Base-by-base conservation (phyloP, 164 flowering plant genomes). In the Stephania japonica region DNA sequence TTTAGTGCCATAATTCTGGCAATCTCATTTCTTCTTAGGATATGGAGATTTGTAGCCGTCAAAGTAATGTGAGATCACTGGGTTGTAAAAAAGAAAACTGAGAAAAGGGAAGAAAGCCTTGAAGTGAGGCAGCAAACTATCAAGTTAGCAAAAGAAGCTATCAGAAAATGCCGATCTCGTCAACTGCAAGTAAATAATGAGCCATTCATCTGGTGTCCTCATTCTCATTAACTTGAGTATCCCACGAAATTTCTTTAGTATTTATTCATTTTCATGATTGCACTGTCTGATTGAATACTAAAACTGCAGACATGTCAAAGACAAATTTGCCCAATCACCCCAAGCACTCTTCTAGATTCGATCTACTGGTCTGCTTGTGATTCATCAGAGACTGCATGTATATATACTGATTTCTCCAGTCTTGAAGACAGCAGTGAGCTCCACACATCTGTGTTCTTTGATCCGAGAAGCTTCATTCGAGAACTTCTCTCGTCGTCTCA, bases 291-390 rank as follows among this genome's bases (percentile, higher is more conserved):
- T 47, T 32, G 7, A 64, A 3, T 63, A n/a, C 49, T 76, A 32
- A 49, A 67, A 66, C 50, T 78, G 69, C 89, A 92, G 98, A 89
- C 90, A 50, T 85, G 86, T 81, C 90, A 86, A 80, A 85, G 78
- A 42, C 90, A 90, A 50, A 84, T 95, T 23, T 88, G 87, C 42
- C 94, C 90, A 59, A 84, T 89, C 72, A 86, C 91, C 50, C 98
- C 96, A 42, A 81, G 80, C 84, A 84, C 79, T 78, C 91, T 95
- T 80, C 78, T 95, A 80, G 96, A 92, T 73, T 84, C 94, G 2
- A 85, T 95, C 68, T 87, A 92, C 85, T 95, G 99, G 99, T 84
- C 95, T 47, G 75, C 92, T 74, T 93, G 97, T 10, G 99, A 95
- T 75, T 92, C 92, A 76, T 79, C 97, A 67, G 89, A 90, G 24